Evolutionary conservation across 2,329 filamentous ascomycete genomes (phyloP).

Genomic region (Exophiala calicioides): DNA sequence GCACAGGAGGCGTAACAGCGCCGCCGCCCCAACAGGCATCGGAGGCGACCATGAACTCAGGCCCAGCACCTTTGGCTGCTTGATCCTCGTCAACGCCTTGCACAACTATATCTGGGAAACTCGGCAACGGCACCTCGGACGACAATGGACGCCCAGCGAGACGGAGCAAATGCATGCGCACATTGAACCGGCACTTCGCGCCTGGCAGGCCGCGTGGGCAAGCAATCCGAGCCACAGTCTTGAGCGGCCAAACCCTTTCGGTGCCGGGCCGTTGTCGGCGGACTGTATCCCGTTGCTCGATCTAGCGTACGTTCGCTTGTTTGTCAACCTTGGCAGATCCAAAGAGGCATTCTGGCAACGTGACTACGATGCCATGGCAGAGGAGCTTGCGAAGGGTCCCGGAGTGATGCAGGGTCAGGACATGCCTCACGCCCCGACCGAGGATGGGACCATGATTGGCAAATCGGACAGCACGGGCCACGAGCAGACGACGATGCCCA

Average conservation of each 20-base stretch:
- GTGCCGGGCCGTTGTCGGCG: constrained; percentile 77
- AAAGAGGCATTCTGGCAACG: constrained; percentile 94
- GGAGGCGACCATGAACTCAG: constrained; percentile 63
- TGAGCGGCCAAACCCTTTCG: constrained; percentile 81
- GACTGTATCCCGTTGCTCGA: constrained; percentile 90
- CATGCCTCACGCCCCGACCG: too few relatives aligned
- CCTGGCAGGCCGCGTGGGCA: constrained; percentile 92
- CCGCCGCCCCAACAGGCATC: constrained; percentile 31
- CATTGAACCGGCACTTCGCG: constrained; percentile 88
- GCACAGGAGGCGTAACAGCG: constrained; percentile 40
- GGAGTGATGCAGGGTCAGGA: constrained; percentile 75
- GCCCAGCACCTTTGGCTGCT: constrained; percentile 88
- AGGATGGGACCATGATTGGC: constrained; percentile 23
- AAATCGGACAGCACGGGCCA: constrained; percentile 51
- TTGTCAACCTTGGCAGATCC: constrained; percentile 86
- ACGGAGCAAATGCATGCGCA: constrained; percentile 95
- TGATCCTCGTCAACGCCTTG: constrained; percentile 88
- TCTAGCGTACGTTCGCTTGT: constrained; percentile 86
- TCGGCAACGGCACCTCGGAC: constrained; percentile 81
- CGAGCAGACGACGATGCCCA: constrained; percentile 31
- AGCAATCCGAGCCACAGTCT: constrained; percentile 81
- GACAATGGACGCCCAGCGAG: constrained; percentile 86
- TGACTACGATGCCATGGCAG: constrained; percentile 88
- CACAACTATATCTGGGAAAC: constrained; percentile 99
- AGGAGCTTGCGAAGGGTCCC: constrained; percentile 76